Evolutionary conservation across 1,284 basidiomycete genomes (phyloP).

Genomic region (Naganishia liquefaciens): DNA sequence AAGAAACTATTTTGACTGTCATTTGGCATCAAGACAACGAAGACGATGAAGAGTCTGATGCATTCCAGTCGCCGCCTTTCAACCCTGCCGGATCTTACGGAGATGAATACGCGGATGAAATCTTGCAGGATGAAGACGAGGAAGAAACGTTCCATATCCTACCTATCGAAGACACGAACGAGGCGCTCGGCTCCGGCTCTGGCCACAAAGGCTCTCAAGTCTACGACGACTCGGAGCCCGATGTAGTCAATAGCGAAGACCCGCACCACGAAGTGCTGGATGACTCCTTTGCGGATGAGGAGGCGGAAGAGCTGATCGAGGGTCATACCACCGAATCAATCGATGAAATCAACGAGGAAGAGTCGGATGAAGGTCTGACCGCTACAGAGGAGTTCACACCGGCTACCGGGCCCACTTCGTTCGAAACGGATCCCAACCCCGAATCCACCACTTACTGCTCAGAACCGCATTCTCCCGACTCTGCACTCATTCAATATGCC

Average conservation of each 20-base stretch:
- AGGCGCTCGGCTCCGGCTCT: constrained; percentile 33
- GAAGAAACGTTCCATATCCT: constrained; percentile 41
- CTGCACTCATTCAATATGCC: constrained; percentile 78
- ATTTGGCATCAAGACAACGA: not conserved
- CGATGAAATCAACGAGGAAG: constrained; percentile 42
- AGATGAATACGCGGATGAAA: constrained; percentile 35
- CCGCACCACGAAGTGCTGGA: constrained; percentile 19
- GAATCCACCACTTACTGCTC: constrained; percentile 60
- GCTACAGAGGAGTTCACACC: constrained; percentile 31
- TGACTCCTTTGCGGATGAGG: constrained; percentile 13
- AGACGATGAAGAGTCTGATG: constrained; percentile 38
- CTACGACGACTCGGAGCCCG: constrained; percentile 20
- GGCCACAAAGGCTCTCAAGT: constrained; percentile 14
- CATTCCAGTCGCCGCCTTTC: constrained; percentile 50
- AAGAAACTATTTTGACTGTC: not conserved
- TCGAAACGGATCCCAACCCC: constrained; percentile 52
- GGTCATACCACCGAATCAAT: constrained; percentile 20
- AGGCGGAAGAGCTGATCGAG: not conserved
- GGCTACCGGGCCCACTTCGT: constrained; percentile 42
- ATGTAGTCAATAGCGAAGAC: constrained; percentile 6
- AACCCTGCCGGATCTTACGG: constrained; percentile 39
- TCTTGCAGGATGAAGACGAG: constrained; percentile 39
- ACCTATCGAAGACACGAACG: constrained; percentile 29
- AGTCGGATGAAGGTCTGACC: constrained; percentile 31
- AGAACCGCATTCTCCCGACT: constrained; percentile 57